Percentiles rank a stretch among this genome's conserved stretches.
These are phyloP conservation scores for Aspergillus homomorphus DNA, from an alignment of 495 filamentous ascomycete species.

Conservation along the genomic window DNA sequence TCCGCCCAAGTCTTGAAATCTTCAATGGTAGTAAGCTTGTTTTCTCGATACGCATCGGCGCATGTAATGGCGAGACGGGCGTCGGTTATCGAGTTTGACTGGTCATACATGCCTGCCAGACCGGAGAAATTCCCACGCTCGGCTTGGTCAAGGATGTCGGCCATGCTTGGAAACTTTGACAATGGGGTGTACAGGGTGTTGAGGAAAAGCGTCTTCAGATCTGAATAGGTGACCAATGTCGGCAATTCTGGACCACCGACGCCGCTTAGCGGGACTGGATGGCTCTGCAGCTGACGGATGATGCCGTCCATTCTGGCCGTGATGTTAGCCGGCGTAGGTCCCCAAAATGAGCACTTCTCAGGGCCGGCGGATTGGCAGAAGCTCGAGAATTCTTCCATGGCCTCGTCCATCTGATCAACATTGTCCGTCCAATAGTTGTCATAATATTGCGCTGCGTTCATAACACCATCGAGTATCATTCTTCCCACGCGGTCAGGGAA, in stretches of 20 bases:
- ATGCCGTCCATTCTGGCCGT: slow-evolving; percentile 33
- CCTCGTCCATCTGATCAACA: slow-evolving; percentile 37
- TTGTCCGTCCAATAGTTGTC: slow-evolving; percentile 34
- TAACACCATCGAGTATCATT: slow-evolving; percentile 44
- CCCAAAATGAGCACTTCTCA: slow-evolving; percentile 36
- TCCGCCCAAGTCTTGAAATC: slow-evolving; percentile 14
- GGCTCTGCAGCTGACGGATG: slow-evolving; percentile 31
- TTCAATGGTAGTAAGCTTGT: slow-evolving; percentile 16
- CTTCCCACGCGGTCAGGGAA: slow-evolving; percentile 41
- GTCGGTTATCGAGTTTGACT: slow-evolving; percentile 14
- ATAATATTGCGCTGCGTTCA: slow-evolving; percentile 40
- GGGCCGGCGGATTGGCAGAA: slow-evolving; percentile 42
- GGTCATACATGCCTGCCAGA: slow-evolving; percentile 14
- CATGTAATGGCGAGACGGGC: slow-evolving; percentile 17
- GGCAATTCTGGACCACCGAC: slow-evolving; percentile 22
- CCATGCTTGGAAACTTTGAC: slow-evolving; percentile 15
- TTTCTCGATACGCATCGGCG: slow-evolving; percentile 16
- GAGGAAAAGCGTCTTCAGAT: slow-evolving; percentile 20
- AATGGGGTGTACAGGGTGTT: slow-evolving; percentile 18
- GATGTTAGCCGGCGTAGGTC: slow-evolving; percentile 37
- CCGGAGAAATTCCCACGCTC: slow-evolving; percentile 14
- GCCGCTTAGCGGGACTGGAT: slow-evolving; percentile 40
- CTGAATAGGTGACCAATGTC: slow-evolving; percentile 31
- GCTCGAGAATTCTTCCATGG: slow-evolving; percentile 34
- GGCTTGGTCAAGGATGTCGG: slow-evolving; percentile 15